Base-by-base conservation (phyloP, 2,329 filamentous ascomycete species). In the Corinectria fuckeliana region DNA sequence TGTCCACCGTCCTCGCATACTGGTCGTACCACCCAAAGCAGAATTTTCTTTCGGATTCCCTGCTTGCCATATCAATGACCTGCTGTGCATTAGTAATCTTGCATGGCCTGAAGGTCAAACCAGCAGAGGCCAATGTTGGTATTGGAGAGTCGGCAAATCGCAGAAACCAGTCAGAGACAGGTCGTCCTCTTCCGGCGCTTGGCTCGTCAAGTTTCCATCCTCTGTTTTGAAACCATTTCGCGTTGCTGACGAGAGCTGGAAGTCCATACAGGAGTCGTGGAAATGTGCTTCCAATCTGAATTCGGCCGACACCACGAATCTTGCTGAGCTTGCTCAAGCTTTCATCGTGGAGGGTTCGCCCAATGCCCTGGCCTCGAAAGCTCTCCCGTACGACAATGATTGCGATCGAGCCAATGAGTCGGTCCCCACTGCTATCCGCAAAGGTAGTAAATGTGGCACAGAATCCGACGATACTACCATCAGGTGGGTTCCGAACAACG, bases 381-480 rank as follows among this genome's bases (percentile, higher is more conserved):
- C 77, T 73, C 30, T 80, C 75, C 28, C 78, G 79, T 18, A 88
- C 85, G 30, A 88, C 71, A 25, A 88, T 71, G 10, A 80, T 72
- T 10, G 84, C 84, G 28, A 88, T 69, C 3, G 83, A 87, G 8
- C 84, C 85, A 45, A 87, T 77, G 38, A 86, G 74, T 30, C 78
- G 78, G 61, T 85, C 81, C 18, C 78, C 80, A 36, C 77, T 80
- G 61, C 80, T 80, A 62, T 85, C 82, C 44, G 81, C 79, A 70
- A 84, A 87, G 4, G 82, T 85, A 26, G 84, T 82, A 67, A 84
- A 88, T 8, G 85, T 87, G 9, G 85, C 84, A 66, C 85, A 87
- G 61, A 88, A 87, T 0, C 85, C 85, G 34, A 88, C 69, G 21
- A 84, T 65, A 32, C 77, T 75, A 9, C 57, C 56, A 7, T 71